These are phyloP conservation scores for Cryptococcus hybrid DNA, from an alignment of 1,284 basidiomycete species.

Conservation along the genomic window DNA sequence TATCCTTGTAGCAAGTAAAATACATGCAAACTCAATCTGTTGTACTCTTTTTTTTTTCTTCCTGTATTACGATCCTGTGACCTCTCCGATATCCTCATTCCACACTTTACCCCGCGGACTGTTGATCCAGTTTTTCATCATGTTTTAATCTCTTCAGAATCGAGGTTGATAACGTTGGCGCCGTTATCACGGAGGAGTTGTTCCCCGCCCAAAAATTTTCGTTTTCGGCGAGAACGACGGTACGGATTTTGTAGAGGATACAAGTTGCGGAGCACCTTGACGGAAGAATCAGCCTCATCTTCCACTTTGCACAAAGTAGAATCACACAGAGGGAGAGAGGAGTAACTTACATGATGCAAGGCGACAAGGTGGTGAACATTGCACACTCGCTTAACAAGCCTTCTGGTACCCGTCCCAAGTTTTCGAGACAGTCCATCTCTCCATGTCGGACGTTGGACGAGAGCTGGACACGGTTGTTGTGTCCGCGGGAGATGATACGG, in stretches of 20 bases:
- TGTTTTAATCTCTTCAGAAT: constrained; percentile 22
- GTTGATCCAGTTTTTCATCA: constrained; percentile 37
- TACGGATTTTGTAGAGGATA: constrained; percentile 28
- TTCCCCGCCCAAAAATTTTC: constrained; percentile 33
- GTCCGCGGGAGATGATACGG: constrained; percentile 27
- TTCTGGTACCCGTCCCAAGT: constrained; percentile 30
- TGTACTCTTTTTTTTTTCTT: not conserved
- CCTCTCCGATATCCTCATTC: constrained; percentile 41
- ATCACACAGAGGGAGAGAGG: no score
- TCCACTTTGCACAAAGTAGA: no score
- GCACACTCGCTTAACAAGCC: constrained; percentile 30
- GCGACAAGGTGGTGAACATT: constrained; percentile 33
- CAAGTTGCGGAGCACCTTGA: constrained; percentile 28
- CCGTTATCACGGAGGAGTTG: constrained; percentile 17
- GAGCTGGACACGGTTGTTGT: constrained; percentile 39
- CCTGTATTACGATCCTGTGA: not conserved
- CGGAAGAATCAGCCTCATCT: not conserved
- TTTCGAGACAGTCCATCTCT: constrained; percentile 38
- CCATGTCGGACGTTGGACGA: constrained; percentile 33
- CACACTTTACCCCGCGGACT: constrained; percentile 22
- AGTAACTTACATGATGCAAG: constrained; percentile 28
- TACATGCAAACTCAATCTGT: not conserved
- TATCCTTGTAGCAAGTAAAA: no score
- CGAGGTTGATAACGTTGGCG: constrained; percentile 30
- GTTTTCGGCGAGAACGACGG: constrained; percentile 36